phyloP scores from a whole-genome alignment of 2,329 filamentous ascomycete genomes.

The Pezicula rhizophila region DNA sequence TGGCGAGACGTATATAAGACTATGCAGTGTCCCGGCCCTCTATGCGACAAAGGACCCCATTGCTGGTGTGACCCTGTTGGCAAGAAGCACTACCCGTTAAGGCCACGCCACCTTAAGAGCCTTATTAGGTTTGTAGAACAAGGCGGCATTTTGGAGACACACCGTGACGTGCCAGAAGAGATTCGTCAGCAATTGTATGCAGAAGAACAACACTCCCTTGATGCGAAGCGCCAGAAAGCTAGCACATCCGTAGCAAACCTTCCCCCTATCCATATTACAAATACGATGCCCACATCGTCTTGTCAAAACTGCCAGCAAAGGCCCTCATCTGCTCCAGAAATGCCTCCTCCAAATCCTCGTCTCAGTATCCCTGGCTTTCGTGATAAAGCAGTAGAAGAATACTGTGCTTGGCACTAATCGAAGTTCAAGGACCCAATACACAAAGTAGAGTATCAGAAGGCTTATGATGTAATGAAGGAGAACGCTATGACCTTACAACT shows the following conservation, averaged over 20 bases:
- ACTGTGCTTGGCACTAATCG: conserved; percentile 24
- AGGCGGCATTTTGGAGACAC: conserved; percentile 17
- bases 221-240: conserved; percentile 1
- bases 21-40: conserved; percentile 24
- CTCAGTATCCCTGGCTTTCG: conserved; percentile 18
- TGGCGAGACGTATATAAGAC: conserved; percentile 27
- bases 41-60: conserved; percentile 24
- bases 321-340: conserved; percentile 4
- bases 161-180: conserved; percentile 26
- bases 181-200: conserved; percentile 27
- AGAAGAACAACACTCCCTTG: conserved; percentile 24
- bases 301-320: conserved; percentile 4
- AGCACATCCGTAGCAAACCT: conserved; percentile 5
- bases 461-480: no score
- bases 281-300: conserved; percentile 12
- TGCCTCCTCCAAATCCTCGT: conserved; percentile 5
- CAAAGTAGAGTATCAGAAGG: conserved; percentile 12
- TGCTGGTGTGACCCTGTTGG: conserved; percentile 28
- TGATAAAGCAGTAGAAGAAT: conserved; percentile 20
- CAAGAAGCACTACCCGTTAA: conserved; percentile 30
- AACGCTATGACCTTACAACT: not conserved
- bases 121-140: conserved; percentile 24
- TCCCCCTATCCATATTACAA: conserved; percentile 20
- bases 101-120: conserved; percentile 23
- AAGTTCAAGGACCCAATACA: conserved; percentile 12